A percentile compares a stretch with the other conserved stretches of the same genome.
Conservation (phyloP, 2,329 filamentous ascomycete genomes). For the Xylariaceae sp. region DNA sequence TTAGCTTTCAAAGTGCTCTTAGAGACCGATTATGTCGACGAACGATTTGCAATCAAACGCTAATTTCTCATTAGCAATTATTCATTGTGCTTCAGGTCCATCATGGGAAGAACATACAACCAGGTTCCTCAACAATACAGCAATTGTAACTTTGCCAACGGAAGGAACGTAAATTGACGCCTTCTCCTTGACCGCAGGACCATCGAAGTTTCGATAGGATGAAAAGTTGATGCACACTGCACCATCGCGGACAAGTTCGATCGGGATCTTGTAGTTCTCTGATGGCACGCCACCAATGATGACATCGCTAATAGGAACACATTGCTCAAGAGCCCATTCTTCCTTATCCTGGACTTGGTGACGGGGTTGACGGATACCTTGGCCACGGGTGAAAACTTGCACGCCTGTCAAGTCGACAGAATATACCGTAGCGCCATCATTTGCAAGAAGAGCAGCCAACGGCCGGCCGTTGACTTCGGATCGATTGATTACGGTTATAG, state of each 20-base stretch:
- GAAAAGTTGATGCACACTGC: conserved; percentile 99
- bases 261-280: conserved; percentile 88
- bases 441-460: conserved; percentile 89
- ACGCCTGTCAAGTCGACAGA: conserved; percentile 92
- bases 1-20: conserved; percentile 42
- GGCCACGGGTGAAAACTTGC: conserved; percentile 88
- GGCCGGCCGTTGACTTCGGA: conserved; percentile 95
- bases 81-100: not conserved
- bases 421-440: conserved; percentile 95
- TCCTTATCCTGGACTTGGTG: conserved; percentile 88
- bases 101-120: conserved; percentile 64
- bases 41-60: conserved; percentile 61
- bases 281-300: conserved; percentile 92
- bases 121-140: conserved; percentile 86
- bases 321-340: conserved; percentile 79
- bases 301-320: conserved; percentile 87
- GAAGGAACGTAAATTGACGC: conserved; percentile 97
- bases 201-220: conserved; percentile 90
- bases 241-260: conserved; percentile 81
- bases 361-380: conserved; percentile 82
- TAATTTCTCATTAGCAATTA: conserved; percentile 41
- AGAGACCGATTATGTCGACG: conserved; percentile 44
- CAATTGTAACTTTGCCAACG: conserved; percentile 97
- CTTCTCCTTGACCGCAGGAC: conserved; percentile 87
- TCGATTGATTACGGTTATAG: conserved; percentile 94